Evolutionary conservation across 371 early-diverging fungal species (phyloP), one percentile per base, ranked within the genome.

Genomic region (Rhizopus microsporus): DNA sequence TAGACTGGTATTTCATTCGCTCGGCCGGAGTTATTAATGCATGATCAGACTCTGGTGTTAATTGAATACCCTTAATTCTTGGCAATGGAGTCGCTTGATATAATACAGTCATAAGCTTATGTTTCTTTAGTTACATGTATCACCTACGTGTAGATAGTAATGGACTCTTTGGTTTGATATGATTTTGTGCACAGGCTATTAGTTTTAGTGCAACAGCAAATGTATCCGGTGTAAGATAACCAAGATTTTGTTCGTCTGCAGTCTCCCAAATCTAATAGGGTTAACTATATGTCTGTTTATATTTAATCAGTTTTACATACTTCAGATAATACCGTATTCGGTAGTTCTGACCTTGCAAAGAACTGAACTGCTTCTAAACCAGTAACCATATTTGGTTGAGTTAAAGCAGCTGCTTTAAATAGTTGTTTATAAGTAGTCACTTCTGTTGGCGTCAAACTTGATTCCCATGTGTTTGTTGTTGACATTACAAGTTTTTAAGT

Each of bases 331-430:
- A 76, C 62, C 7, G 67, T 63, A 31, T 84, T 81, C 0, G 89
- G 72, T 0, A 95, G 74, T 13, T 82, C 78, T 7, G 92, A 91
- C 64, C 86, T 89, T 47, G 81, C 80, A 69, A 93, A 83, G 64
- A 94, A 92, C 7, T 84, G 82, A 9, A 90, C 92, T 13, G 93
- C 92, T 52, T 81, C 79, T 16, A 78, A 64, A 9, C 93, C 89
- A 13, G 77, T 76, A 13, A 95, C 72, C 31, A 75, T 57, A 5
- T 87, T 88, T 31, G 78, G 77, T 33, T 78, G 74, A n/a, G 74
- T 72, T 13, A 63, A 66, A 61, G 87, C 88, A 2, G 86, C 88
- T 7, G 74, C 59, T 38, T 78, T 63, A 62, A 90, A 92, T 7
- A 87, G 60, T 40, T 88, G 72, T 12, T 72, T 75, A 71, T 88